Evolutionary conservation across 179 eudicot species (phyloP), one percentile per base, ranked within the genome.

Genomic region (Beta macrorhiza): DNA sequence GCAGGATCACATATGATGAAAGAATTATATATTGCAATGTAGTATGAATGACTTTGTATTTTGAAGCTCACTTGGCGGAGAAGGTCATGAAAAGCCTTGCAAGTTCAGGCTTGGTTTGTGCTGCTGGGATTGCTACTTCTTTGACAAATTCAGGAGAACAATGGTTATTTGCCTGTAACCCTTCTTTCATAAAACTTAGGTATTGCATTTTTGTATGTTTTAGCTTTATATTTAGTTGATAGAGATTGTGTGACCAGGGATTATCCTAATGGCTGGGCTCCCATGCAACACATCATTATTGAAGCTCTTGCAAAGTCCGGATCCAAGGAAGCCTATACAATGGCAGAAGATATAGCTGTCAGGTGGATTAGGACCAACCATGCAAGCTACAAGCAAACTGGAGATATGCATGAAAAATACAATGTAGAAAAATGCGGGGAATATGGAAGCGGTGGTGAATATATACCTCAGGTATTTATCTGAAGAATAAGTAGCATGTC

Each of bases 201-300:
- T 32, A 29, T 5, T 12, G 56, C 2, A 51, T 56, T 68, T 69
- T 6, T 20, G 0, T 51, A 5, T 19, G 8, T 29, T n/a, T 19
- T 16, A 47, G 51, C 20, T 9, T 67, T 8, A 49, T 79, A 82
- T 57, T 82, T 51, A 82, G 2, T 19, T 3, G 14, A 56, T 22
- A 63, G 61, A 59, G 55, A 3, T 83, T 74, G 56, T 51, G 75
- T 42, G n/a, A 78, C 58, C 85, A 94, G 99, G 99, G 99, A 96
- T 82, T 94, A 82, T 86, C 99, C 99, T 4, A 96, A 96, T 81
- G 99, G 98, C 17, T 96, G 99, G 99, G 97, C 99, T 0, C 99
- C 99, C 2, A 64, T 94, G 72, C 99, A 96, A 82, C 96, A 96
- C 84, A 81, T 96, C 79, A 94, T 94, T 6, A 92, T 90, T 58